Base-by-base conservation (phyloP, 1,139 yeast species). In the Fermentozyma sake region DNA sequence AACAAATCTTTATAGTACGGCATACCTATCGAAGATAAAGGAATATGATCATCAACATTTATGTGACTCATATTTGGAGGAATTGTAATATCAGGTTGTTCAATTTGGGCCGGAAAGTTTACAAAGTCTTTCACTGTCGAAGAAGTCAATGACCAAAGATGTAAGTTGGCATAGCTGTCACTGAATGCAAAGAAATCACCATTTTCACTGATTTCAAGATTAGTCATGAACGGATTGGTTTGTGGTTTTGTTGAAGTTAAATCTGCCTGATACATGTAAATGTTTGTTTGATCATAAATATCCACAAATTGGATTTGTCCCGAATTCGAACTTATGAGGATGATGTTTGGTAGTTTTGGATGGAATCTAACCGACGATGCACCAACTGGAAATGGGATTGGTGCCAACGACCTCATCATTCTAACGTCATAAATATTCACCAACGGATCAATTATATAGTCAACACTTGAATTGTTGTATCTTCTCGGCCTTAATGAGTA, bases 221-320 rank as follows among this genome's bases (percentile, higher is more conserved):
- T 69, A 2, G 76, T 59, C 9, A 86, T 55, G 24, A 61, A 65
- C 3, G 46, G 29, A 9, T 10, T 7, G 5, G 4, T n/a, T 12
- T 26, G 29, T n/a, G 11, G 22, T 14, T 29, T 24, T n/a, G 30
- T 27, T 6, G 33, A 17, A 4, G 72, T 51, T 18, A 79, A 62
- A 40, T 79, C 80, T 1, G 81, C 76, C 50, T 73, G 86, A 58
- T 63, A 80, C 29, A 75, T 61, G 36, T 62, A 71, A 24, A 79
- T 73, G 31, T 70, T 73, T 7, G 82, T 65, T 14, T 91, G 94
- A 50, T 86, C 87, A 34, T 76, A 77, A 41, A 84, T 72, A 51
- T 91, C 97, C 14, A 86, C 72, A 42, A 87, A 79, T 45, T 87
- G 95, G 34, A 93, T 60, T 38, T 85, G 93, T 6, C 98, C 98